Percentiles rank a stretch among this genome's conserved stretches.
Conservation (phyloP, 108 stramenopile species). For the Skeletonema potamos region DNA sequence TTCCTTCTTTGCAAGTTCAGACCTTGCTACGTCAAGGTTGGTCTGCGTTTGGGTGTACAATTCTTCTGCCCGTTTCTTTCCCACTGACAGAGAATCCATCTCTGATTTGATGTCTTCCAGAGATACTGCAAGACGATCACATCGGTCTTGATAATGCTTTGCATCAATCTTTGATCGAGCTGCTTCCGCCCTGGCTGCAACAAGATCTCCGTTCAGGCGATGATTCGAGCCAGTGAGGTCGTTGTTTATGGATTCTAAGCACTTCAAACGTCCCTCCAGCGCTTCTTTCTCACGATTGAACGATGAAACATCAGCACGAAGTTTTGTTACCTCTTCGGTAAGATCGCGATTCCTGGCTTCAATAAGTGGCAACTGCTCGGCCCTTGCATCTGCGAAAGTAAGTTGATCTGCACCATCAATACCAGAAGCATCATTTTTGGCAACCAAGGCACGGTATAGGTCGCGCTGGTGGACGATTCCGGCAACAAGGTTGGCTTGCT, state of each 20-base stretch:
- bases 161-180: conserved; percentile 69
- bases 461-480: conserved; percentile 88
- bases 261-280: conserved; percentile 57
- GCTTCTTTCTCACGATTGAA: conserved; percentile 56
- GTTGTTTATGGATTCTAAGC: conserved; percentile 57
- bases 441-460: conserved; percentile 75
- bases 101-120: conserved; percentile 58
- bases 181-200: conserved; percentile 51
- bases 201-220: conserved; percentile 52
- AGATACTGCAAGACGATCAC: conserved; percentile 55
- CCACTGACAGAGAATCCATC: conserved; percentile 30
- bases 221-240: conserved; percentile 66
- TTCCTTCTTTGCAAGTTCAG: conserved; percentile 50
- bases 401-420: conserved; percentile 38
- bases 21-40: conserved; percentile 54
- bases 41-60: conserved; percentile 58
- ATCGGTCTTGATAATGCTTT: conserved; percentile 60
- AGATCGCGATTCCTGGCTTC: conserved; percentile 54
- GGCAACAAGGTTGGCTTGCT: conserved; percentile 70
- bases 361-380: conserved; percentile 47
- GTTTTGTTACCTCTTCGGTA: conserved; percentile 52
- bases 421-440: conserved; percentile 56
- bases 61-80: conserved; percentile 57
- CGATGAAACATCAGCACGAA: conserved; percentile 46
- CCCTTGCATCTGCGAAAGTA: conserved; percentile 43